These are phyloP conservation scores for Podospora australis DNA, from an alignment of 495 filamentous ascomycete species.

Conservation along the genomic window DNA sequence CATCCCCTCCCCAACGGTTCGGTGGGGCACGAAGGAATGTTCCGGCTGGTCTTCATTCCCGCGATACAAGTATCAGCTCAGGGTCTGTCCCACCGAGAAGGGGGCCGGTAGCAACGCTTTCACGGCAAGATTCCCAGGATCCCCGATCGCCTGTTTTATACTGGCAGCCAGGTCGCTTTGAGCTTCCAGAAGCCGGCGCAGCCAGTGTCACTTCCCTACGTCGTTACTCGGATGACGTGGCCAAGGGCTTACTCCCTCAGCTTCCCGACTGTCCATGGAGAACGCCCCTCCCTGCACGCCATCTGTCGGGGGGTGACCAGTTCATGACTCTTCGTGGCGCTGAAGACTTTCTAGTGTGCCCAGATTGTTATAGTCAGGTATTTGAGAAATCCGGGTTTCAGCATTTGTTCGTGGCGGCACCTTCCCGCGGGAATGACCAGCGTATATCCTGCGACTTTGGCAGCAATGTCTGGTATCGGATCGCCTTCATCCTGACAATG, in stretches of 20 bases:
- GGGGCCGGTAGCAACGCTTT: slow-evolving; percentile 11
- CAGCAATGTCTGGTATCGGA: slow-evolving; percentile 37
- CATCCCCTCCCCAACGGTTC: slow-evolving; percentile 14
- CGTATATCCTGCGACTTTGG: slow-evolving; percentile 40
- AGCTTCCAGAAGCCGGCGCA: slow-evolving; percentile 13
- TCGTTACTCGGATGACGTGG: slow-evolving; percentile 30
- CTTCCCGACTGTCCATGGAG: slow-evolving; percentile 35
- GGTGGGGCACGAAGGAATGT: slow-evolving; percentile 13
- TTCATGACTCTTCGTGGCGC: slow-evolving; percentile 37
- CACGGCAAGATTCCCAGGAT: slow-evolving; percentile 16
- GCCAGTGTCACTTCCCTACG: slow-evolving; percentile 23
- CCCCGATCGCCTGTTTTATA: slow-evolving; percentile 13
- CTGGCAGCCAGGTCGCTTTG: slow-evolving; percentile 26
- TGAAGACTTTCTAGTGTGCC: slow-evolving; percentile 42
- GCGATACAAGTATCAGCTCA: slow-evolving; percentile 18
- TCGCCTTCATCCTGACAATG: slow-evolving; percentile 39
- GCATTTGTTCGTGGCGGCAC: slow-evolving; percentile 31
- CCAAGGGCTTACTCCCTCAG: slow-evolving; percentile 25
- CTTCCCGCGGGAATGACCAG: slow-evolving; percentile 29
- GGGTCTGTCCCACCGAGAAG: slow-evolving; percentile 10
- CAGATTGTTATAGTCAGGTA: slow-evolving; percentile 33
- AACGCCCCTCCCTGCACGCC: slow-evolving; percentile 11
- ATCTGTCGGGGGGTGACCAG: slow-evolving; percentile 22
- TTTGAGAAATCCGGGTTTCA: slow-evolving; percentile 35
- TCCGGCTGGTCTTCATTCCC: slow-evolving; percentile 16